Percentiles rank a stretch among this genome's conserved stretches.
Conservation (phyloP, 2,329 filamentous ascomycete genomes). For the Xylariaceae sp. region DNA sequence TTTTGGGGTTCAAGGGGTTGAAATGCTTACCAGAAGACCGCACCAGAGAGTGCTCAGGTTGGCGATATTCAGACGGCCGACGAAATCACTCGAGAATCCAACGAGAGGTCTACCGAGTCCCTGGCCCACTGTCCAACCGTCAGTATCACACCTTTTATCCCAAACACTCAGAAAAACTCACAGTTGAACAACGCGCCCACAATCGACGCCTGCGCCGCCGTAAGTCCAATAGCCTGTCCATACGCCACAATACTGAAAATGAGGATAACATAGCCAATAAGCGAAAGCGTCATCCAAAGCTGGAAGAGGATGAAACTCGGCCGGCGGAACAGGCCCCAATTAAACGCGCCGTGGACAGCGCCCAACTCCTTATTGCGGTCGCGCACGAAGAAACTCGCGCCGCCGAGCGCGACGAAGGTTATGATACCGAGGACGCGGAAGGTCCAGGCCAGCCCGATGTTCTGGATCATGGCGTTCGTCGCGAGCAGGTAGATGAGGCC, state of each 20-base stretch:
- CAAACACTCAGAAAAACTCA: slow-evolving; percentile 27
- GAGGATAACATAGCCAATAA: slow-evolving; percentile 71
- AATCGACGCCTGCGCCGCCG: slow-evolving; percentile 61
- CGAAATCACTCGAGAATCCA: slow-evolving; percentile 64
- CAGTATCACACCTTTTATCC: background rate
- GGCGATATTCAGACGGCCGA: slow-evolving; percentile 70
- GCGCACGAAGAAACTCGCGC: slow-evolving; percentile 57
- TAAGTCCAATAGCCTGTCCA: slow-evolving; percentile 61
- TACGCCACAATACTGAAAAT: slow-evolving; percentile 73
- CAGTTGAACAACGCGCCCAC: slow-evolving; percentile 70
- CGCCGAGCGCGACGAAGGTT: slow-evolving; percentile 46
- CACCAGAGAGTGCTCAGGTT: slow-evolving; percentile 58
- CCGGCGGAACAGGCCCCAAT: slow-evolving; percentile 55
- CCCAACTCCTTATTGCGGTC: slow-evolving; percentile 70
- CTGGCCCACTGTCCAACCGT: slow-evolving; percentile 42
- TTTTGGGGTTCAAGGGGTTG: too few species aligned
- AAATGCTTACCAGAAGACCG: slow-evolving; percentile 51
- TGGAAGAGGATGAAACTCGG: slow-evolving; percentile 60
- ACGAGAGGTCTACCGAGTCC: slow-evolving; percentile 66
- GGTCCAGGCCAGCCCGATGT: slow-evolving; percentile 58
- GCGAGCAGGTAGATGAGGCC: slow-evolving; percentile 65
- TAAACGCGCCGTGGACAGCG: slow-evolving; percentile 61
- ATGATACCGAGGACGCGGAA: slow-evolving; percentile 41
- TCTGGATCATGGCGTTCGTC: slow-evolving; percentile 61
- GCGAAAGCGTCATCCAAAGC: slow-evolving; percentile 63